phyloP scores from a whole-genome alignment of 192 early-diverging fungal species.

The Piromyces sp. region DNA sequence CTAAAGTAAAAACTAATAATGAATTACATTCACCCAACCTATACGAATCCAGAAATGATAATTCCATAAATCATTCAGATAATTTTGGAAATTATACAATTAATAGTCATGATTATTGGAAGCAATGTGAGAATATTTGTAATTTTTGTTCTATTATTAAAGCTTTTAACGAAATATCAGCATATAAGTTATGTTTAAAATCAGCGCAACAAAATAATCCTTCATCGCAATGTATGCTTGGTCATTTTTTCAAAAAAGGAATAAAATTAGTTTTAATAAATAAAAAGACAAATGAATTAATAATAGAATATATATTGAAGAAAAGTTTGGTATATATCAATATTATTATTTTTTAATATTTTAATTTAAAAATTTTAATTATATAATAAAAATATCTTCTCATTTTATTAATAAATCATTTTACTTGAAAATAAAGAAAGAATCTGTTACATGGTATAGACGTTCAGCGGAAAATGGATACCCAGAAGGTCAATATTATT shows the following conservation, averaged over 20 bases:
- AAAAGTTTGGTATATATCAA: neutral
- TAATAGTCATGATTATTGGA: neutral
- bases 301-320: neutral
- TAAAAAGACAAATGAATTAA: neutral
- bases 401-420: too few relatives aligned
- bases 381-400: too few relatives aligned
- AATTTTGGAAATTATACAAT: neutral
- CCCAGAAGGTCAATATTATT: conserved; percentile 16
- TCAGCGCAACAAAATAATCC: neutral
- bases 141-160: neutral
- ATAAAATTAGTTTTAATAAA: neutral
- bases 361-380: too few relatives aligned
- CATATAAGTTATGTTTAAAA: neutral
- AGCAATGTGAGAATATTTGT: neutral
- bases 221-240: neutral
- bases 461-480: neutral
- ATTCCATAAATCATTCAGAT: too few relatives aligned
- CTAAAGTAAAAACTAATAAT: too few relatives aligned
- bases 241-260: neutral
- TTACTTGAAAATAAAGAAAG: neutral
- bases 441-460: neutral
- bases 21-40: too few relatives aligned
- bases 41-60: too few relatives aligned
- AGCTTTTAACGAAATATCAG: neutral
- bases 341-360: too few relatives aligned